These are phyloP conservation scores for Aspergillus puulaauensis DNA, from an alignment of 2,329 filamentous ascomycete species.

Conservation along the genomic window DNA sequence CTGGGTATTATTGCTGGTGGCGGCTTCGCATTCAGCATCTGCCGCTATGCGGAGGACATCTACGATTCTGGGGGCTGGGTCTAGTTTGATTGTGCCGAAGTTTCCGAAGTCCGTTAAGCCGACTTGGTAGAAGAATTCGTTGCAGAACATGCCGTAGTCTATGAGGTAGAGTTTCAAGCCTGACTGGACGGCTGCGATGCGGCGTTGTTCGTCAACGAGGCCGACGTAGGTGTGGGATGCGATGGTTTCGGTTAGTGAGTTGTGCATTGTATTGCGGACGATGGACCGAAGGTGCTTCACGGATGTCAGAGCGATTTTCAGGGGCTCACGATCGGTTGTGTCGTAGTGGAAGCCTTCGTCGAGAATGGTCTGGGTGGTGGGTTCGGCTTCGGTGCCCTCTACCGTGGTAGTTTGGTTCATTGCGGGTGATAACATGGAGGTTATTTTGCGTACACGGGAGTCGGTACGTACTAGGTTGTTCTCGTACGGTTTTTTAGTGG, in stretches of 20 bases:
- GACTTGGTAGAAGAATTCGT: conserved; percentile 93
- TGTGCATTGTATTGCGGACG: conserved; percentile 80
- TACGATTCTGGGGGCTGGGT: conserved; percentile 69
- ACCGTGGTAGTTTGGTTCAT: conserved; percentile 22
- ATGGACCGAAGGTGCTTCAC: conserved; percentile 78
- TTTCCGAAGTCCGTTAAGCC: conserved; percentile 95
- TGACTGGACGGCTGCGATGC: conserved; percentile 88
- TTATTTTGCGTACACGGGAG: conserved; percentile 86
- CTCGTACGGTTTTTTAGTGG: conserved; percentile 64
- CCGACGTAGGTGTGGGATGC: conserved; percentile 90
- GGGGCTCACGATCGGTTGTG: conserved; percentile 65
- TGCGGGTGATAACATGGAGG: conserved; percentile 82
- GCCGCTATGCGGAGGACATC: conserved; percentile 73
- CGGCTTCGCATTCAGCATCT: conserved; percentile 62
- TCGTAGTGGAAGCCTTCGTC: conserved; percentile 68
- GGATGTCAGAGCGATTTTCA: conserved; percentile 74
- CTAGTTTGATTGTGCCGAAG: conserved; percentile 80
- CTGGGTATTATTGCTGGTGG: conserved; percentile 13
- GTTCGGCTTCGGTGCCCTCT: conserved; percentile 30
- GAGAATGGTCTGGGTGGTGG: conserved; percentile 22
- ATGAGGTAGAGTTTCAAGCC: conserved; percentile 90
- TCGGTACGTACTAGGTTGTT: conserved; percentile 92
- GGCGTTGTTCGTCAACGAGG: conserved; percentile 80
- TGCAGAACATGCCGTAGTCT: conserved; percentile 84
- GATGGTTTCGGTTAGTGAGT: conserved; percentile 82